Conservation (phyloP, 1,284 basidiomycete species). For the Tylopilus orsonianus region DNA sequence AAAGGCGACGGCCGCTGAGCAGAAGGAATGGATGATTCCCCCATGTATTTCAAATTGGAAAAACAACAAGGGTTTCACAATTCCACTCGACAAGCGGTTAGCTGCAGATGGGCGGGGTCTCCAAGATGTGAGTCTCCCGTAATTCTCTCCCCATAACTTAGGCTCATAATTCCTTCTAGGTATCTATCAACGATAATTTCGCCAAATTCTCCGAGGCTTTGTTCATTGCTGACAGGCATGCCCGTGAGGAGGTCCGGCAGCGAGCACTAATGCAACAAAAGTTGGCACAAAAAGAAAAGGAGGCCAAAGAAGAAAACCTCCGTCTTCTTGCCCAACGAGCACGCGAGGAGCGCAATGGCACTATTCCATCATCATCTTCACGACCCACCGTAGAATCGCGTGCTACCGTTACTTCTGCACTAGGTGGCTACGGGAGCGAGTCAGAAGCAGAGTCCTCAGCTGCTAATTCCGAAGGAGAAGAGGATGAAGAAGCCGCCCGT, state of each 20-base stretch:
- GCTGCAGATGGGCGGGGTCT: constrained; percentile 97
- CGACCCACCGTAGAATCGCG: constrained; percentile 59
- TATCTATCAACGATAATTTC: constrained; percentile 99
- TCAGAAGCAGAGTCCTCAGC: constrained; percentile 53
- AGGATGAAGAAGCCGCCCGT: constrained; percentile 82
- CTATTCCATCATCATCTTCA: constrained; percentile 49
- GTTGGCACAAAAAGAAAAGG: constrained; percentile 95
- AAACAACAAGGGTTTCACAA: constrained; percentile 99
- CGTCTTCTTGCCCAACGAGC: constrained; percentile 93
- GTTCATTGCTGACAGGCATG: constrained; percentile 96
- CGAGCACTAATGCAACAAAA: constrained; percentile 98
- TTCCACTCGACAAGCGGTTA: constrained; percentile 96
- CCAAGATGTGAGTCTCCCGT: constrained; percentile 79
- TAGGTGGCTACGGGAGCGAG: constrained; percentile 86
- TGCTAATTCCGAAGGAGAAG: constrained; percentile 48
- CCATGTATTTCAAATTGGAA: constrained; percentile 99
- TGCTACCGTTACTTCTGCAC: constrained; percentile 69
- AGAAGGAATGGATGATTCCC: constrained; percentile 99
- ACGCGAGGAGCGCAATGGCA: constrained; percentile 88
- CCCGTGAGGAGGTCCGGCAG: constrained; percentile 96
- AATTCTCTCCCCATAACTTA: neutral
- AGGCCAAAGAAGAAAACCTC: constrained; percentile 93
- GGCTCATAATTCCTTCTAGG: constrained; percentile 43
- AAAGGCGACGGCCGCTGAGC: constrained; percentile 94
- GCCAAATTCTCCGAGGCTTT: constrained; percentile 98